Percentiles rank a stretch among this genome's conserved stretches.
phyloP scores from a whole-genome alignment of 805 yeast genomes.

The Wickerhamomyces silvicola region DNA sequence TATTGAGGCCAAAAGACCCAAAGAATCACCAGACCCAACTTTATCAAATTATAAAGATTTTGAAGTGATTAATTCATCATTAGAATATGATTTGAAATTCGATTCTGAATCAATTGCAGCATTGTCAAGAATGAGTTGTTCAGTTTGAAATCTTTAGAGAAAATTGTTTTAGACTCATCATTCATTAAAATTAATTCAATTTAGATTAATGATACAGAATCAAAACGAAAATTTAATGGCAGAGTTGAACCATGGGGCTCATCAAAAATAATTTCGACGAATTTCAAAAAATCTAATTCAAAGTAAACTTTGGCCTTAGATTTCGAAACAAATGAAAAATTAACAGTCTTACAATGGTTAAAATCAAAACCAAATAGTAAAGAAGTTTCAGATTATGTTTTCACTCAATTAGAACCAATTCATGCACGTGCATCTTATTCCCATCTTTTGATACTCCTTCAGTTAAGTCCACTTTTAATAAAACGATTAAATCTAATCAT shows the following conservation, averaged over 20 bases:
- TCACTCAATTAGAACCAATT: constrained; percentile 88
- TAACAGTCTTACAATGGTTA: constrained; percentile 86
- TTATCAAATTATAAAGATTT: constrained; percentile 62
- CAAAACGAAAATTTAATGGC: constrained; percentile 29
- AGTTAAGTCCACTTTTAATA: constrained; percentile 58
- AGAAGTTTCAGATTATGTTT: constrained; percentile 48
- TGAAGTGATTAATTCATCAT: constrained; percentile 41
- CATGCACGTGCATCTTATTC: constrained; percentile 81
- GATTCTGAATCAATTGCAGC: constrained; percentile 41
- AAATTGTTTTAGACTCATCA: constrained; percentile 65
- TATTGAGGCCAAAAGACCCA: constrained; percentile 26
- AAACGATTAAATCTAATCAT: constrained; percentile 53
- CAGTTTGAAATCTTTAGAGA: constrained; percentile 22
- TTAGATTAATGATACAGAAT: constrained; percentile 32
- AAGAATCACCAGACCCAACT: constrained; percentile 54
- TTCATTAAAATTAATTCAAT: constrained; percentile 43
- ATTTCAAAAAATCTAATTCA: no score
- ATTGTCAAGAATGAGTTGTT: constrained; percentile 41
- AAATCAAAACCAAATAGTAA: constrained; percentile 61
- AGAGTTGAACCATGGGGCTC: constrained; percentile 56
- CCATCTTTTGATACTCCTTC: constrained; percentile 93
- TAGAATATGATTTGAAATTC: constrained; percentile 53
- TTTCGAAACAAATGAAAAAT: constrained; percentile 65
- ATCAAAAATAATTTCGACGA: constrained; percentile 32
- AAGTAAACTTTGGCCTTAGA: no score